A percentile compares a stretch with the other conserved stretches of the same genome.
These are phyloP conservation scores for Trypanosoma avium DNA, from an alignment of 208 protist species.

Conservation along the genomic window DNA sequence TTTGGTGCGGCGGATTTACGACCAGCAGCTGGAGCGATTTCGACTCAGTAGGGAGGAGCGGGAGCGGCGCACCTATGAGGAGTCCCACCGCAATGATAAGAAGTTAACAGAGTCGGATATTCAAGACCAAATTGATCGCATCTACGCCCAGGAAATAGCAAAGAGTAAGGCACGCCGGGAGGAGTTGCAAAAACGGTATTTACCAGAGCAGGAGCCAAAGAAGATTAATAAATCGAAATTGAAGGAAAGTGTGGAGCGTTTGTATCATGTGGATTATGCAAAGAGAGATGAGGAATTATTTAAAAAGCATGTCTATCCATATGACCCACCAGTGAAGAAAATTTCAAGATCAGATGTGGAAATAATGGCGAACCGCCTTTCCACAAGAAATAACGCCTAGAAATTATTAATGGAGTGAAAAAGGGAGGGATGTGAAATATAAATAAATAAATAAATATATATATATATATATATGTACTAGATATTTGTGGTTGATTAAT, in stretches of 20 bases:
- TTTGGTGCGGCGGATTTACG: slow-evolving; percentile 74
- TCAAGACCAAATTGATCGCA: slow-evolving; percentile 74
- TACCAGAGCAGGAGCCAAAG: slow-evolving; percentile 49
- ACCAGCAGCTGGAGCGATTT: slow-evolving; percentile 79
- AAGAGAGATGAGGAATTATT: slow-evolving; percentile 83
- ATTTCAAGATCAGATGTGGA: slow-evolving; percentile 57
- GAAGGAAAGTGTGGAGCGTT: slow-evolving; percentile 61
- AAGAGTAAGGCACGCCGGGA: slow-evolving; percentile 47
- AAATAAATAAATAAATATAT: background rate
- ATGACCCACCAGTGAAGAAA: slow-evolving; percentile 65
- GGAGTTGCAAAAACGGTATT: slow-evolving; percentile 59
- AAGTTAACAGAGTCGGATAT: slow-evolving; percentile 64
- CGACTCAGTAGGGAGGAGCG: slow-evolving; percentile 50
- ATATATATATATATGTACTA: background rate
- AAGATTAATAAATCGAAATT: slow-evolving; percentile 71
- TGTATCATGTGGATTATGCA: slow-evolving; percentile 76
- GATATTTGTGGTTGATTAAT: background rate
- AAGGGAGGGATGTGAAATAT: background rate
- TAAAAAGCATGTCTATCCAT: slow-evolving; percentile 85
- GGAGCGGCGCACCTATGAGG: slow-evolving; percentile 52
- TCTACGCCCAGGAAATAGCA: slow-evolving; percentile 75
- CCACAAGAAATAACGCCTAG: slow-evolving; percentile 33
- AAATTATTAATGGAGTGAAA: background rate
- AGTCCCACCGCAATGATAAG: slow-evolving; percentile 63
- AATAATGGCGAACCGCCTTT: slow-evolving; percentile 76